Percentiles rank a stretch among this genome's conserved stretches.
Conservation (phyloP, 345 rosid genomes). For the Dimocarpus longan region DNA sequence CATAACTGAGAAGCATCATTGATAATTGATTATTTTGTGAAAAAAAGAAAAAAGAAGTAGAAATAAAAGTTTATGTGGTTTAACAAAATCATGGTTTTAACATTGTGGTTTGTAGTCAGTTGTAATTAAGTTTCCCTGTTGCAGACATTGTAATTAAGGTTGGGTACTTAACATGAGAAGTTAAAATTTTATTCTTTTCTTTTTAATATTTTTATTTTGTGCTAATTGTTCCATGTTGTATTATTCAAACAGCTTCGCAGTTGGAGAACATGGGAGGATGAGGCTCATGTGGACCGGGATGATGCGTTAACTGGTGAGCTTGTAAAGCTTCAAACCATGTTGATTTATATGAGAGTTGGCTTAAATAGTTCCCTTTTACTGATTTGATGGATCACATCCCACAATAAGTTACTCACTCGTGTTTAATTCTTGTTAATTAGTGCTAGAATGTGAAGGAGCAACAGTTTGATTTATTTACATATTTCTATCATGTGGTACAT, state of each 20-base stretch:
- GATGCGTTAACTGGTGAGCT: slow-evolving; percentile 64
- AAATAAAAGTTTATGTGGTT: slow-evolving; percentile 5
- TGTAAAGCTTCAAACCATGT: slow-evolving; percentile 2
- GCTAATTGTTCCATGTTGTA: slow-evolving; percentile 19
- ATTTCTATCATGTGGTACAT: not conserved
- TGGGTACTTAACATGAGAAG: not conserved
- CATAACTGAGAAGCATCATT: slow-evolving; percentile 3
- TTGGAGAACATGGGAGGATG: slow-evolving; percentile 94
- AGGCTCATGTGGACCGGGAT: slow-evolving; percentile 66
- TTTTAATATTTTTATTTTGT: not conserved
- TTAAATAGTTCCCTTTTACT: not conserved
- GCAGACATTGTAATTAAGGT: not conserved
- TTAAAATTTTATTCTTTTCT: not conserved
- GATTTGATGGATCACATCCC: not conserved
- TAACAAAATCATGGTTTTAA: not conserved
- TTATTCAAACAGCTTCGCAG: slow-evolving; percentile 67
- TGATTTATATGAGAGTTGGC: not conserved
- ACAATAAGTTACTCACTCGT: not conserved
- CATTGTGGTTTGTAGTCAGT: not conserved
- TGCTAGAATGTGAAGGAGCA: not conserved
- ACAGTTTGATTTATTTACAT: not conserved
- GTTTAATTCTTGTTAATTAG: not conserved
- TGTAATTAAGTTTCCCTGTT: not conserved
- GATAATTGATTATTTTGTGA: not conserved
- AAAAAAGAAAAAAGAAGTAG: not conserved